These are phyloP conservation scores for Phytophthora hybrid DNA, from an alignment of 352 stramenopile species.

Conservation along the genomic window DNA sequence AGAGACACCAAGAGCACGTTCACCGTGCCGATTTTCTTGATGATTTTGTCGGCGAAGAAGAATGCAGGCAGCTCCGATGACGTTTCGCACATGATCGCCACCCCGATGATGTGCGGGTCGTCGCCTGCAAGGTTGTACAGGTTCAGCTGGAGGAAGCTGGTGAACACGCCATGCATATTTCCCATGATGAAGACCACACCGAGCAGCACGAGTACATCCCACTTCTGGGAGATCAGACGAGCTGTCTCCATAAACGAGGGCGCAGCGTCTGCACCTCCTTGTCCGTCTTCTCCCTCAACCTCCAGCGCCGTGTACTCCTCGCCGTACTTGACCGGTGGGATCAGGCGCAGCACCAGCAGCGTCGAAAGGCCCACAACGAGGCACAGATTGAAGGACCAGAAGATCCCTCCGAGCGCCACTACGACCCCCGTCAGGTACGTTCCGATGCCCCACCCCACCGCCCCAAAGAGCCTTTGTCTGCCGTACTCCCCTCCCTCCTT, in stretches of 20 bases:
- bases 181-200: conserved; percentile 77
- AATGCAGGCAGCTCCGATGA: conserved; percentile 81
- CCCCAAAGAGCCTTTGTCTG: conserved; percentile 77
- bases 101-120: conserved; percentile 75
- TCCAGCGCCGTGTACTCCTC: conserved; percentile 23
- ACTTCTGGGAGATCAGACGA: conserved; percentile 44
- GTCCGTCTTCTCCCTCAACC: conserved; percentile 7
- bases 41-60: conserved; percentile 77
- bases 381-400: conserved; percentile 72
- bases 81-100: conserved; percentile 79
- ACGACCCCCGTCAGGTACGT: conserved; percentile 70
- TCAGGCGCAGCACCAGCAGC: conserved; percentile 59
- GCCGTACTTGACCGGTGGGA: conserved; percentile 54
- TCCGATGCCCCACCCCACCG: conserved; percentile 63
- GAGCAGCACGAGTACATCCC: conserved; percentile 70
- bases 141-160: conserved; percentile 79
- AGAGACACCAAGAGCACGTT: conserved; percentile 75
- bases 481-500: conserved; percentile 77
- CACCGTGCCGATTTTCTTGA: conserved; percentile 69
- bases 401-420: conserved; percentile 59
- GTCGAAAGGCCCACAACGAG: conserved; percentile 54
- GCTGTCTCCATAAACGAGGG: conserved; percentile 53
- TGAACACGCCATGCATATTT: conserved; percentile 78
- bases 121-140: conserved; percentile 79
- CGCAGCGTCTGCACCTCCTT: background rate